Percentiles rank a stretch among this genome's conserved stretches.
Evolutionary conservation across 164 flowering plant species (phyloP).

Genomic region (Malania oleifera): DNA sequence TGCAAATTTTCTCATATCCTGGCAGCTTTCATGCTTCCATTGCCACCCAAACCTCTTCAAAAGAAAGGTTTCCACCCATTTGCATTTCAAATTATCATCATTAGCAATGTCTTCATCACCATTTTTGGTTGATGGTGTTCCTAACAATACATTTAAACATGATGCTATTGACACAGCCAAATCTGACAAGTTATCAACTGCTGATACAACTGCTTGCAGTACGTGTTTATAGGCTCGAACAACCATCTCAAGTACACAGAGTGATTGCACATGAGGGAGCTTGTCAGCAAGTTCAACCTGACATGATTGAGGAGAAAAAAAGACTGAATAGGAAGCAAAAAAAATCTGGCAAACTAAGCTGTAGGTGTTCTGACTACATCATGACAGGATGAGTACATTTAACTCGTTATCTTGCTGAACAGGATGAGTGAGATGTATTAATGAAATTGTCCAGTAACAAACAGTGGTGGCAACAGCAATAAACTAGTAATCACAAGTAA

Average conservation of each 20-base stretch:
- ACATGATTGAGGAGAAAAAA: conserved; percentile 6
- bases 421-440: background rate
- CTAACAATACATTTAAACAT: conserved; percentile 77
- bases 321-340: background rate
- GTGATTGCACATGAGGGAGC: conserved; percentile 95
- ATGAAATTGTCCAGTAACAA: background rate
- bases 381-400: background rate
- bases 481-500: background rate
- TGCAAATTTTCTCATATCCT: conserved; percentile 66
- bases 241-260: conserved; percentile 90
- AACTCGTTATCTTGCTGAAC: background rate
- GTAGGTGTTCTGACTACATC: background rate
- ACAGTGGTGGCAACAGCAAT: background rate
- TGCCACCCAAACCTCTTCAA: conserved; percentile 73
- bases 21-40: conserved; percentile 44
- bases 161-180: conserved; percentile 66
- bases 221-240: conserved; percentile 90
- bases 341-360: background rate
- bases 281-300: conserved; percentile 93
- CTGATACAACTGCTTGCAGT: conserved; percentile 78
- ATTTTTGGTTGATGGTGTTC: conserved; percentile 42
- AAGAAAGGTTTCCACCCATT: conserved; percentile 83
- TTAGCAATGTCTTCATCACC: conserved; percentile 25
- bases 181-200: conserved; percentile 47
- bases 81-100: conserved; percentile 59